Evolutionary conservation across 805 yeast genomes (phyloP).

Genomic region (Candida silvicultrix): DNA sequence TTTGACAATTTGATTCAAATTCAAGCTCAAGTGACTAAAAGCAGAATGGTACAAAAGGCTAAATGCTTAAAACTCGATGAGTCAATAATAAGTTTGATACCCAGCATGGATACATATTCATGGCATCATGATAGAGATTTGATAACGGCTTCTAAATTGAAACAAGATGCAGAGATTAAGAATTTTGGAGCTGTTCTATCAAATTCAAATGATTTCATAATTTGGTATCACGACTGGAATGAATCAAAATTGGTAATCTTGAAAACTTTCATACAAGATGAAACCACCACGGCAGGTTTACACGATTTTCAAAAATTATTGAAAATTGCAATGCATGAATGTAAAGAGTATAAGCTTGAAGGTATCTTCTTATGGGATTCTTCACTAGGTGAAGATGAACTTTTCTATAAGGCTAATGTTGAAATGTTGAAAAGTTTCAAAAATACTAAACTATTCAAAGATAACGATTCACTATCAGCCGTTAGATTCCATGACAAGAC

Average conservation of each 20-base stretch:
- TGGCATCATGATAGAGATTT: conserved; percentile 38
- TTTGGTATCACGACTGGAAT: conserved; percentile 42
- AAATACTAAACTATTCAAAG: not conserved
- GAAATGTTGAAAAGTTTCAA: not conserved
- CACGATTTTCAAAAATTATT: conserved; percentile 5
- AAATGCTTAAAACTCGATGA: conserved; percentile 10
- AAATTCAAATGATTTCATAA: conserved; percentile 25
- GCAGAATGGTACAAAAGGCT: conserved; percentile 12
- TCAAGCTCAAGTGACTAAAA: conserved; percentile 20
- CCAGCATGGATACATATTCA: conserved; percentile 29
- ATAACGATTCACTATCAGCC: conserved; percentile 34
- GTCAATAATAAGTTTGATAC: conserved; percentile 25
- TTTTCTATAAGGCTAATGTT: no score
- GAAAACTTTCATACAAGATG: conserved; percentile 3
- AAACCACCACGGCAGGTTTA: conserved; percentile 1
- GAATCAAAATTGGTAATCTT: conserved; percentile 22
- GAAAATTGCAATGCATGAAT: conserved; percentile 24
- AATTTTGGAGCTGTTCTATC: conserved; percentile 25
- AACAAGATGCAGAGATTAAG: conserved; percentile 7
- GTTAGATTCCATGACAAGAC: conserved; percentile 25
- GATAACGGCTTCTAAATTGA: conserved; percentile 23
- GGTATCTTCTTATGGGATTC: conserved; percentile 7
- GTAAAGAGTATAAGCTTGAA: conserved; percentile 14
- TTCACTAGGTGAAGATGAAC: conserved; percentile 11
- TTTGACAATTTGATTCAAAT: conserved; percentile 24